These are phyloP conservation scores for Mimosa pudica DNA, from an alignment of 306 rosid species.

Conservation along the genomic window DNA sequence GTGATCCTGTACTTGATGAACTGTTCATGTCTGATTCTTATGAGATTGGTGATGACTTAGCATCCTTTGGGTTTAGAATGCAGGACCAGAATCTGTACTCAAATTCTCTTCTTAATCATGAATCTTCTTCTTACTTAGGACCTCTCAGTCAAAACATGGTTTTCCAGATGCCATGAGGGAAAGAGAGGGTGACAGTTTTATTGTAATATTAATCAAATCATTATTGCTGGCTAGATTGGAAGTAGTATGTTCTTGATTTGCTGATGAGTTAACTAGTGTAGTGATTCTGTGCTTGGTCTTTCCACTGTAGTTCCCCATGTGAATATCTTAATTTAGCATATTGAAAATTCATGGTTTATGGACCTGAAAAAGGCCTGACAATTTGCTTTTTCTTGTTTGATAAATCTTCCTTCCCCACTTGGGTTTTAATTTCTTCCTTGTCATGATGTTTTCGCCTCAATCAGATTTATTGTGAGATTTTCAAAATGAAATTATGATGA, in stretches of 20 bases:
- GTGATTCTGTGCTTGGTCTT: slow-evolving; percentile 34
- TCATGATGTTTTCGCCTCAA: neutral
- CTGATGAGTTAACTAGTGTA: slow-evolving; percentile 38
- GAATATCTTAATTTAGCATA: slow-evolving; percentile 57
- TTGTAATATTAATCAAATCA: slow-evolving; percentile 18
- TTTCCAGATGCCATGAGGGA: slow-evolving; percentile 1
- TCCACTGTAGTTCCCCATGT: slow-evolving; percentile 50
- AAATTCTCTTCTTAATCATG: neutral
- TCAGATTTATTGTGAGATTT: neutral
- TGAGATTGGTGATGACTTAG: neutral
- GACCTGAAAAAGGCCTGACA: slow-evolving; percentile 40
- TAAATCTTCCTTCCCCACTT: neutral
- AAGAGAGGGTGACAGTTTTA: neutral
- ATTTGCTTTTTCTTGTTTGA: slow-evolving; percentile 24
- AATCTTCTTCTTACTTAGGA: slow-evolving; percentile 3
- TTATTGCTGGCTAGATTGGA: slow-evolving; percentile 31
- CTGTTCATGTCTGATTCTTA: neutral
- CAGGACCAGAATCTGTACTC: neutral
- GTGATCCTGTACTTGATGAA: neutral
- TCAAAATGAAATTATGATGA: neutral
- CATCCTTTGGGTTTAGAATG: neutral
- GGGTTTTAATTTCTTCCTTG: neutral
- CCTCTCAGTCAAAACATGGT: neutral
- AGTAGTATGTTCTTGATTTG: slow-evolving; percentile 32
- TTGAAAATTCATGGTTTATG: slow-evolving; percentile 38